phyloP scores from a whole-genome alignment of 2,329 filamentous ascomycete genomes.

The Juglanconis sp. region DNA sequence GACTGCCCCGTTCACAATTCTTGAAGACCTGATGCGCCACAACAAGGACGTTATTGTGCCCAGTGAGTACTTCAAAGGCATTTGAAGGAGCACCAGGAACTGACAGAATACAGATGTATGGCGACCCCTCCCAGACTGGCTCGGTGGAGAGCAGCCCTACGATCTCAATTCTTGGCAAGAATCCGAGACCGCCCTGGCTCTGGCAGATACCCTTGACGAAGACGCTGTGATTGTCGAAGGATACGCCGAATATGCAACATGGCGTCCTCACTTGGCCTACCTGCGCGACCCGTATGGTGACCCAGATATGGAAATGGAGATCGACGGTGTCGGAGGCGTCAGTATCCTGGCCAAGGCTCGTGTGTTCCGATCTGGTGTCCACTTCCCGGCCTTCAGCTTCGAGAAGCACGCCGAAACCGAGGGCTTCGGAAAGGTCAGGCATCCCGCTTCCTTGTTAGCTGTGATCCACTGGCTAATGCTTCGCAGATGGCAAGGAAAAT shows the following conservation, averaged over 20 bases:
- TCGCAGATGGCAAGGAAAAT: slow-evolving; percentile 94
- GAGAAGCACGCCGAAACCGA: slow-evolving; percentile 98
- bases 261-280: slow-evolving; percentile 95
- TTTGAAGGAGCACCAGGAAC: background rate
- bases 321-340: slow-evolving; percentile 95
- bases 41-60: slow-evolving; percentile 99
- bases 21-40: slow-evolving; percentile 97
- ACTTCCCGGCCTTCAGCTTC: slow-evolving; percentile 98
- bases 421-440: slow-evolving; percentile 88
- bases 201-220: slow-evolving; percentile 93
- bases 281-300: slow-evolving; percentile 95
- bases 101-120: slow-evolving; percentile 72
- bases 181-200: slow-evolving; percentile 88
- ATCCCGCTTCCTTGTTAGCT: background rate
- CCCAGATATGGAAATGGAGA: slow-evolving; percentile 99
- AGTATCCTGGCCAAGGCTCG: slow-evolving; percentile 95
- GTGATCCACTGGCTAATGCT: background rate
- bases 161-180: slow-evolving; percentile 99
- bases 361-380: slow-evolving; percentile 90
- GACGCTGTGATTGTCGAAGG: slow-evolving; percentile 98
- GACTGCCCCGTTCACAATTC: slow-evolving; percentile 91
- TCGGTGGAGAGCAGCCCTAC: slow-evolving; percentile 96
- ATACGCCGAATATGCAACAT: slow-evolving; percentile 97
- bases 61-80: slow-evolving; percentile 60
- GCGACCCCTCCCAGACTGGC: slow-evolving; percentile 97